Evolutionary conservation across 768 basidiomycete genomes (phyloP).

Genomic region (Boletus edulis): DNA sequence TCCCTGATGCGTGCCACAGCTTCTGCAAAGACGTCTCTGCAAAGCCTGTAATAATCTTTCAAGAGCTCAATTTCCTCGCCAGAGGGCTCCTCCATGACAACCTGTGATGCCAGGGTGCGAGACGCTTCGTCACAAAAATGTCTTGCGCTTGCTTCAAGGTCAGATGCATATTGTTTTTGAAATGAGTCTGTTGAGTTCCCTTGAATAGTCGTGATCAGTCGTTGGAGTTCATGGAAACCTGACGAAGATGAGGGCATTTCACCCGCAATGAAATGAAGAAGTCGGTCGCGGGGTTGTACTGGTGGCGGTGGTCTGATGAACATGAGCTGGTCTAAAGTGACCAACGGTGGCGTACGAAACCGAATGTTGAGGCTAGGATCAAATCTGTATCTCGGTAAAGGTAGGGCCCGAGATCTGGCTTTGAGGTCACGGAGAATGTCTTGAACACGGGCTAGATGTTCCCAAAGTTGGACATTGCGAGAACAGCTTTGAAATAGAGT

Average conservation of each 20-base stretch:
- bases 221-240: background rate
- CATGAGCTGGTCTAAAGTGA: background rate
- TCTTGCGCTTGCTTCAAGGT: background rate
- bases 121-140: background rate
- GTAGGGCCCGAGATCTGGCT: too few species aligned
- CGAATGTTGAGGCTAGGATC: background rate
- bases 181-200: background rate
- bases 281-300: background rate
- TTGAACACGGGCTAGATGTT: background rate
- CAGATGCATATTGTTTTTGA: background rate
- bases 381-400: background rate
- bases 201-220: background rate
- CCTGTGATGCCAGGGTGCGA: background rate
- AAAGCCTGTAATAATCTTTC: background rate
- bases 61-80: background rate
- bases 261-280: background rate
- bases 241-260: background rate
- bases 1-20: background rate
- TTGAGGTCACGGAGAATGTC: background rate
- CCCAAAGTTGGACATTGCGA: background rate
- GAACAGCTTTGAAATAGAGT: background rate
- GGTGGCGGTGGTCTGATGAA: conserved; percentile 3
- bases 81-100: background rate
- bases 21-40: background rate
- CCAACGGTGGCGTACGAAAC: background rate